phyloP scores from a whole-genome alignment of 495 filamentous ascomycete genomes.

The Neurospora tetrasperma region DNA sequence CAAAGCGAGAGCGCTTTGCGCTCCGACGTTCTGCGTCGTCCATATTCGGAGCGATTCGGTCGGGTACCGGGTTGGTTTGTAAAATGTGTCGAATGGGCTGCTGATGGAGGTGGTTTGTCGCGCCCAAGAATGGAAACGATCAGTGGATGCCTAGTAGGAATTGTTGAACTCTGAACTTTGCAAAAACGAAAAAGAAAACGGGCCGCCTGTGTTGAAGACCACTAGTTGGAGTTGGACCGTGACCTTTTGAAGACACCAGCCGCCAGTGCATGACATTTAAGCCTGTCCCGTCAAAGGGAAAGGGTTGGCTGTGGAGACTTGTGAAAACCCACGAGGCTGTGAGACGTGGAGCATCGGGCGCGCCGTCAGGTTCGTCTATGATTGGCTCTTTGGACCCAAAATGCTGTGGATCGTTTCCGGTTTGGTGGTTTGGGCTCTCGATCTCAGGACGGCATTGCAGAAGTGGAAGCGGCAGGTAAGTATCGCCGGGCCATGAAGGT shows the following conservation, averaged over 20 bases:
- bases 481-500: neutral
- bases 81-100: neutral
- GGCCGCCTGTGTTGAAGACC: neutral
- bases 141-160: neutral
- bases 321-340: neutral
- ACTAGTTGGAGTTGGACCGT: neutral
- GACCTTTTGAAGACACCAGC: neutral
- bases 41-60: slow-evolving; percentile 37
- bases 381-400: neutral
- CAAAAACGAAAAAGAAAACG: neutral
- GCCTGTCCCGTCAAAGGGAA: neutral
- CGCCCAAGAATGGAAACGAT: neutral
- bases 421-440: neutral
- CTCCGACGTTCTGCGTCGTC: slow-evolving; percentile 66
- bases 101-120: neutral
- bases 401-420: neutral
- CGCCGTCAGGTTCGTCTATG: neutral
- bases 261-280: neutral
- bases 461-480: neutral
- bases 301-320: neutral
- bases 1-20: slow-evolving; percentile 82
- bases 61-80: neutral
- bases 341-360: neutral
- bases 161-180: neutral
- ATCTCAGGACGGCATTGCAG: neutral